phyloP scores from a whole-genome alignment of 345 rosid species.

The Dimocarpus longan region DNA sequence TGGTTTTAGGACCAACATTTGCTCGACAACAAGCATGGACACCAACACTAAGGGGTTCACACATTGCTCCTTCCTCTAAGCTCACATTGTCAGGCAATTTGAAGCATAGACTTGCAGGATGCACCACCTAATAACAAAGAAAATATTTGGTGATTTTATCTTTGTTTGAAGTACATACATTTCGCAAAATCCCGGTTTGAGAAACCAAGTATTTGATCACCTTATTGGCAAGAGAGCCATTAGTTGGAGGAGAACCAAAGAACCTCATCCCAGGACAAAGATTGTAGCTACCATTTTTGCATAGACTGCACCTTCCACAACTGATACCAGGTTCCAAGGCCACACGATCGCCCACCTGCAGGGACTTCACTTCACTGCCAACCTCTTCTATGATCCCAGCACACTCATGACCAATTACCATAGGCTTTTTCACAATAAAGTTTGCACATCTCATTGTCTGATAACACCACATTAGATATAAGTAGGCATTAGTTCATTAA shows the following conservation, averaged over 20 bases:
- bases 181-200: not conserved
- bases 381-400: conserved; percentile 69
- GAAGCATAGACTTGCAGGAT: conserved; percentile 59
- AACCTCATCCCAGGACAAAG: conserved; percentile 68
- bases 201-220: conserved; percentile 23
- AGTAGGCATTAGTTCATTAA: not conserved
- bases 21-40: conserved; percentile 67
- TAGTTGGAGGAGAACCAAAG: conserved; percentile 67
- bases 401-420: conserved; percentile 76
- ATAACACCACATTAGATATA: not conserved
- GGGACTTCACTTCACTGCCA: conserved; percentile 53
- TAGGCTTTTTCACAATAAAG: conserved; percentile 66
- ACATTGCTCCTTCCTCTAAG: conserved; percentile 78
- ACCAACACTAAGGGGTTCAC: conserved; percentile 71
- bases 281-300: conserved; percentile 66
- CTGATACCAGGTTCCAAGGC: conserved; percentile 74
- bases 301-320: conserved; percentile 47
- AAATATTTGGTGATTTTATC: not conserved
- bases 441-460: conserved; percentile 70
- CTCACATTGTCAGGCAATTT: conserved; percentile 65
- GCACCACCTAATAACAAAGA: conserved; percentile 50
- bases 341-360: conserved; percentile 55
- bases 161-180: not conserved
- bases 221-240: conserved; percentile 70
- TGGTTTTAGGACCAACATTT: conserved; percentile 49